These are phyloP conservation scores for Suhomyces xylopsoci DNA, from an alignment of 805 yeast genomes.

Conservation along the genomic window DNA sequence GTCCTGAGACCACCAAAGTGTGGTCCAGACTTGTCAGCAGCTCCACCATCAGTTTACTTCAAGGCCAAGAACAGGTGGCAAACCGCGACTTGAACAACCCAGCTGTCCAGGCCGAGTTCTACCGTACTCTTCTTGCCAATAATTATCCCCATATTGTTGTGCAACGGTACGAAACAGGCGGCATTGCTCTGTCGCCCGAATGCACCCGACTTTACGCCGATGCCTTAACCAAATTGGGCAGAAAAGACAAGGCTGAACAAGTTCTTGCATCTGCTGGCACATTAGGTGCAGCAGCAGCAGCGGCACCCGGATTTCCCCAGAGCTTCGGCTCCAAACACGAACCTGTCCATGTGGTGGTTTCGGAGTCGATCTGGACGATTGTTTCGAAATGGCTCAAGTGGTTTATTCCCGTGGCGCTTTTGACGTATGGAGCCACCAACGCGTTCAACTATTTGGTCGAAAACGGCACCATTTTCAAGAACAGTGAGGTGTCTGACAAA, in stretches of 20 bases:
- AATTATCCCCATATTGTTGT: constrained; percentile 96
- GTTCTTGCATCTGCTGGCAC: constrained; percentile 29
- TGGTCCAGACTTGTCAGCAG: constrained; percentile 18
- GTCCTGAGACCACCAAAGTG: background rate
- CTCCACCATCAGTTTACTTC: constrained; percentile 29
- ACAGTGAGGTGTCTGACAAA: constrained; percentile 69
- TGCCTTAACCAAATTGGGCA: constrained; percentile 77
- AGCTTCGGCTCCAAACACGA: constrained; percentile 66
- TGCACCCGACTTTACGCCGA: constrained; percentile 77
- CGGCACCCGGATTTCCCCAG: constrained; percentile 17
- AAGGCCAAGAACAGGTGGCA: constrained; percentile 75
- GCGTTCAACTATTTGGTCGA: constrained; percentile 79
- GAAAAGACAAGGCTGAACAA: constrained; percentile 71
- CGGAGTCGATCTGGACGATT: constrained; percentile 77
- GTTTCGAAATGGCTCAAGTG: constrained; percentile 86
- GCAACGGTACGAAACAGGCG: constrained; percentile 90
- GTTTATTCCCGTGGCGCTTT: constrained; percentile 75
- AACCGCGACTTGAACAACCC: constrained; percentile 71
- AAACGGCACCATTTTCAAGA: constrained; percentile 75
- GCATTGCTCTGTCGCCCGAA: constrained; percentile 79
- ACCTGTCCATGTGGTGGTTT: constrained; percentile 91
- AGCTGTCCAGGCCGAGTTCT: constrained; percentile 76
- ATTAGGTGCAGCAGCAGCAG: background rate
- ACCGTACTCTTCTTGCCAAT: constrained; percentile 65
- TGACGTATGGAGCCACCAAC: constrained; percentile 77